These are phyloP conservation scores for Chlamydomonas reinhardtii DNA, from an alignment of 163 green algal species.

Conservation along the genomic window DNA sequence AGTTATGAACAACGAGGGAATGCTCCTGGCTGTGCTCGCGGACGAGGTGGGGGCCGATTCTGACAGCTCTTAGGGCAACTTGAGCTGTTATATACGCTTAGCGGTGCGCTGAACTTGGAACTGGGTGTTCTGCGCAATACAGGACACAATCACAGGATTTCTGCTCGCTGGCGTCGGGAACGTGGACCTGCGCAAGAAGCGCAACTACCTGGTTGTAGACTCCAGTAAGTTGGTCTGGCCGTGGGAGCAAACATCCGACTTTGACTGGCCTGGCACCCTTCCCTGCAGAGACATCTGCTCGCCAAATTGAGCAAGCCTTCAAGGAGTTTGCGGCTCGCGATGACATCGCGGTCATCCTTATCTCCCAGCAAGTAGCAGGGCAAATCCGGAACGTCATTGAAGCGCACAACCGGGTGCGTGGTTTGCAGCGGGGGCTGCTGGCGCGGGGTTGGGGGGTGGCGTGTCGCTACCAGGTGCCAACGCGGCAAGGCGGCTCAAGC, in stretches of 20 bases:
- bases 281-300: slow-evolving; percentile 87
- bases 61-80: neutral
- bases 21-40: slow-evolving; percentile 66
- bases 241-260: neutral
- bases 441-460: neutral
- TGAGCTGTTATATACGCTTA: neutral
- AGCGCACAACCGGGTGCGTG: slow-evolving; percentile 82
- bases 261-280: neutral
- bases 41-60: slow-evolving; percentile 57
- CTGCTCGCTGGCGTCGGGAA: slow-evolving; percentile 96
- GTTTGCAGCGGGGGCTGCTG: neutral
- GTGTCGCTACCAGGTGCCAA: neutral
- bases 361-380: slow-evolving; percentile 95
- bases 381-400: slow-evolving; percentile 93
- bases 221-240: slow-evolving; percentile 73
- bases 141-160: slow-evolving; percentile 99
- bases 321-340: slow-evolving; percentile 94
- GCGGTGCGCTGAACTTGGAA: neutral
- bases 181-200: slow-evolving; percentile 90
- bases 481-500: too few species aligned
- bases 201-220: slow-evolving; percentile 97
- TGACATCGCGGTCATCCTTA: slow-evolving; percentile 97
- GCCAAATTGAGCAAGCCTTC: slow-evolving; percentile 93
- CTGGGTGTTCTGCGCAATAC: neutral
- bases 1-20: slow-evolving; percentile 38